Percentiles rank a stretch among this genome's conserved stretches.
Evolutionary conservation across 805 yeast genomes (phyloP).

Genomic region (Wickerhamiella allomyrinae): DNA sequence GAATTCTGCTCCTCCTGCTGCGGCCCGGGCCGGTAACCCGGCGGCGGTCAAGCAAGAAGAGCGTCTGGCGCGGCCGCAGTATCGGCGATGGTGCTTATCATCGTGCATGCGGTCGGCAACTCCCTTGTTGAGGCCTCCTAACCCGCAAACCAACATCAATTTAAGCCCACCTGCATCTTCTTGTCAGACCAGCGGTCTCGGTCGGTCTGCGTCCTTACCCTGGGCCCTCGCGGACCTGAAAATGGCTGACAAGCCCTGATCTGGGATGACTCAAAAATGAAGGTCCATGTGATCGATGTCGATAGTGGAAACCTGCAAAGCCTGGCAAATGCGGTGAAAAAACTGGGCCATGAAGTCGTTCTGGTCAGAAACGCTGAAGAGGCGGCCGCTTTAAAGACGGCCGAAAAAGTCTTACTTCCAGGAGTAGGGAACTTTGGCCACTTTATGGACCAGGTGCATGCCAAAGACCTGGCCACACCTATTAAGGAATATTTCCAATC

Average conservation of each 20-base stretch:
- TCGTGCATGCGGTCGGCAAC: no score
- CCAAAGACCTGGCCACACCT: constrained; percentile 51
- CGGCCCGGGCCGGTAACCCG: no score
- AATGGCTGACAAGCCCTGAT: neutral
- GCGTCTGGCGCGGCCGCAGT: no score
- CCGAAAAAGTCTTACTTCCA: constrained; percentile 55
- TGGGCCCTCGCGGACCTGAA: no score
- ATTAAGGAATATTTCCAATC: constrained; percentile 48
- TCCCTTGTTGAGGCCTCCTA: no score
- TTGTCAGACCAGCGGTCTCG: no score
- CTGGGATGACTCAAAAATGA: constrained; percentile 5
- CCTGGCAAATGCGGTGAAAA: constrained; percentile 68
- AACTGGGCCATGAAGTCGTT: constrained; percentile 48
- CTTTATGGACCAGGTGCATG: constrained; percentile 56
- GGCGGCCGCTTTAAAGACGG: constrained; percentile 30
- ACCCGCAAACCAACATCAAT: no score
- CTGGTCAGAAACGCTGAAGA: constrained; percentile 14
- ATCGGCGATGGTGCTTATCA: no score
- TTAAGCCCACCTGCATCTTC: no score
- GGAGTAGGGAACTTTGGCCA: constrained; percentile 98
- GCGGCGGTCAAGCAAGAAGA: no score
- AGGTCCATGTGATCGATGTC: constrained; percentile 72
- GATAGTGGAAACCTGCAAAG: constrained; percentile 92
- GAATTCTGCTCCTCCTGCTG: no score
- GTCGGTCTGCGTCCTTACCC: no score